A percentile compares a stretch with the other conserved stretches of the same genome.
These are phyloP conservation scores for Alternaria triticimaculans DNA, from an alignment of 2,329 filamentous ascomycete species.

Conservation along the genomic window DNA sequence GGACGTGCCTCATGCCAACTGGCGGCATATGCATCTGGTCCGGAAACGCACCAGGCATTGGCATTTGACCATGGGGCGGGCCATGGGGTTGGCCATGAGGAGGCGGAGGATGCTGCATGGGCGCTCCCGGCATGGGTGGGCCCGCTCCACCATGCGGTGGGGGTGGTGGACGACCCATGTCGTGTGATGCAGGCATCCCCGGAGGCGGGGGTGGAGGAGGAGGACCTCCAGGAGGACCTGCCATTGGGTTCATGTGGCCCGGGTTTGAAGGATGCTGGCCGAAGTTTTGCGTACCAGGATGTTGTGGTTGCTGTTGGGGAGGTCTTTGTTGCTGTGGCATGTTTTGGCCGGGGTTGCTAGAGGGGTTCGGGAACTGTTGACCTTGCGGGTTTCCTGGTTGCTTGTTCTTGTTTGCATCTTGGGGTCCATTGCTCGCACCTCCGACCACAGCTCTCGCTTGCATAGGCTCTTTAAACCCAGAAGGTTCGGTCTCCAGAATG, in stretches of 20 bases:
- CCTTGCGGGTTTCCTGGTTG: constrained; percentile 6
- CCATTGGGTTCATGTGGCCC: constrained; percentile 2
- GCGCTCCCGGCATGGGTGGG: constrained; percentile 9
- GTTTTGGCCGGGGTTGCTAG: constrained; percentile 3
- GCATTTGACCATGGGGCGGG: background rate
- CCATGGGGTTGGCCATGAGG: background rate
- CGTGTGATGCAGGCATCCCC: background rate
- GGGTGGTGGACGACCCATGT: background rate
- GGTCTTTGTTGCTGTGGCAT: constrained; percentile 15
- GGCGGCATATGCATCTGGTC: constrained; percentile 7
- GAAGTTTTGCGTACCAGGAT: background rate
- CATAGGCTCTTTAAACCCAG: constrained; percentile 18
- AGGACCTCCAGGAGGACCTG: background rate
- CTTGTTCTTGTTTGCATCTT: constrained; percentile 9
- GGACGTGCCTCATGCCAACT: constrained; percentile 12
- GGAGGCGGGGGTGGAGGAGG: constrained; percentile 15
- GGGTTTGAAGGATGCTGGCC: constrained; percentile 4
- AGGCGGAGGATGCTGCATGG: constrained; percentile 13
- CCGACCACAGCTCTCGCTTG: background rate
- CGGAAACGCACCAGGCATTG: constrained; percentile 29
- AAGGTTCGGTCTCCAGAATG: constrained; percentile 38
- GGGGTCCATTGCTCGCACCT: background rate
- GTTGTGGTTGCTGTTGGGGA: constrained; percentile 4
- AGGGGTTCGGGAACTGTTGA: constrained; percentile 8
- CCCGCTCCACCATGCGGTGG: background rate